phyloP scores from a whole-genome alignment of 2,329 filamentous ascomycete species.

The Pezicula carpinea region DNA sequence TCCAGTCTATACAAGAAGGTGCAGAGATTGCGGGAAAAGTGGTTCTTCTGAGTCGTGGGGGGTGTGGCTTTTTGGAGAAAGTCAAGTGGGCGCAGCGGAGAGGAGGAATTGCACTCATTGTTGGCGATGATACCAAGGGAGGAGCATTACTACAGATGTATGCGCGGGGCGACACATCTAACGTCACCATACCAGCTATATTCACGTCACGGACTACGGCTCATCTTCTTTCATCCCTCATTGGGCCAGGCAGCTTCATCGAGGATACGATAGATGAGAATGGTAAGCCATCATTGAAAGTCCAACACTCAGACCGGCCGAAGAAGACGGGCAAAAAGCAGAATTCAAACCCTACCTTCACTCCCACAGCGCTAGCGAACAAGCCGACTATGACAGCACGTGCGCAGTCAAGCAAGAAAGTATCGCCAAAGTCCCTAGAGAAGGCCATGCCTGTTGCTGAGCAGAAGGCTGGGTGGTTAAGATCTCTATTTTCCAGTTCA shows the following conservation, averaged over 20 bases:
- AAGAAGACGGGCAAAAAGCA: constrained; percentile 25
- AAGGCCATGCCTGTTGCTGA: constrained; percentile 13
- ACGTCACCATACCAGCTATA: constrained; percentile 87
- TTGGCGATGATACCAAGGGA: constrained; percentile 87
- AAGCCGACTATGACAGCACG: constrained; percentile 27
- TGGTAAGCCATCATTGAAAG: constrained; percentile 50
- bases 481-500: constrained; percentile 35
- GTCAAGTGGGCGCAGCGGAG: constrained; percentile 94
- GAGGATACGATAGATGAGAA: constrained; percentile 57
- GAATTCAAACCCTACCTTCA: constrained; percentile 22
- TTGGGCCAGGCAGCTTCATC: constrained; percentile 64
- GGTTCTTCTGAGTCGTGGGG: constrained; percentile 84
- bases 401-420: constrained; percentile 26
- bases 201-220: constrained; percentile 96
- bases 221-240: constrained; percentile 82
- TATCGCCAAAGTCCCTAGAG: constrained; percentile 16
- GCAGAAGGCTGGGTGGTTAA: constrained; percentile 38
- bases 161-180: constrained; percentile 91
- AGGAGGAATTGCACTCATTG: constrained; percentile 84
- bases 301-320: constrained; percentile 36
- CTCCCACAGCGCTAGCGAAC: constrained; percentile 20
- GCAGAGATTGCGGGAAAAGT: constrained; percentile 93
- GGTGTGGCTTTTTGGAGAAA: constrained; percentile 95
- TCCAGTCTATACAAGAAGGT: constrained; percentile 84
- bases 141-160: constrained; percentile 96